A percentile compares a stretch with the other conserved stretches of the same genome.
These are phyloP conservation scores for Coemansia sp. DNA, from an alignment of 192 early-diverging fungal species.

Conservation along the genomic window DNA sequence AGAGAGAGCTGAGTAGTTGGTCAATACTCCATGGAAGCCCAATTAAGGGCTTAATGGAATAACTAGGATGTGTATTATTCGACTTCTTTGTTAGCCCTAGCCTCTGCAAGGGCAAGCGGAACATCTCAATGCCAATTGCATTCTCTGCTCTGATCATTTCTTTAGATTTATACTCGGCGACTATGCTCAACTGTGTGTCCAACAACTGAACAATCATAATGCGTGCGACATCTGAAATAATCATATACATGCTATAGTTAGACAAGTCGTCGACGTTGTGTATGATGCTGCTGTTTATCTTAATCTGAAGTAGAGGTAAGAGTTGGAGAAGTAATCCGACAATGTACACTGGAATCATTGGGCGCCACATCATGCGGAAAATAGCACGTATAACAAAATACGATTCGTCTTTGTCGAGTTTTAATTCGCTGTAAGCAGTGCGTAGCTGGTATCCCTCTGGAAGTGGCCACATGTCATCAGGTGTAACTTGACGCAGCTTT, in stretches of 20 bases:
- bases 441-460: not conserved
- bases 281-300: slow-evolving; percentile 7
- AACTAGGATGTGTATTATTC: too few relatives aligned
- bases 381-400: slow-evolving; percentile 37
- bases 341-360: slow-evolving; percentile 24
- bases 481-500: slow-evolving; percentile 7
- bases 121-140: slow-evolving; percentile 27
- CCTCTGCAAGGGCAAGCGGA: slow-evolving; percentile 18
- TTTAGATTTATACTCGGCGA: not conserved
- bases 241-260: slow-evolving; percentile 14
- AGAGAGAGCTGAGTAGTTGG: not conserved
- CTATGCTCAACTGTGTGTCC: not conserved
- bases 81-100: slow-evolving; percentile 8
- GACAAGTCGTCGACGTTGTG: slow-evolving; percentile 15
- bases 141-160: not conserved
- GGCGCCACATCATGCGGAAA: slow-evolving; percentile 26
- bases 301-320: not conserved
- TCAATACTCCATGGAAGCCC: not conserved
- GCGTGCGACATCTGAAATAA: not conserved
- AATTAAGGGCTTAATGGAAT: too few relatives aligned
- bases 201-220: not conserved
- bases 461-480: slow-evolving; percentile 18
- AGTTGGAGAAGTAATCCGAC: slow-evolving; percentile 4
- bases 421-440: slow-evolving; percentile 8
- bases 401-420: slow-evolving; percentile 23